Percentiles rank a stretch among this genome's conserved stretches.
Evolutionary conservation across 371 early-diverging fungal species (phyloP).

Genomic region (Massospora cicadina): DNA sequence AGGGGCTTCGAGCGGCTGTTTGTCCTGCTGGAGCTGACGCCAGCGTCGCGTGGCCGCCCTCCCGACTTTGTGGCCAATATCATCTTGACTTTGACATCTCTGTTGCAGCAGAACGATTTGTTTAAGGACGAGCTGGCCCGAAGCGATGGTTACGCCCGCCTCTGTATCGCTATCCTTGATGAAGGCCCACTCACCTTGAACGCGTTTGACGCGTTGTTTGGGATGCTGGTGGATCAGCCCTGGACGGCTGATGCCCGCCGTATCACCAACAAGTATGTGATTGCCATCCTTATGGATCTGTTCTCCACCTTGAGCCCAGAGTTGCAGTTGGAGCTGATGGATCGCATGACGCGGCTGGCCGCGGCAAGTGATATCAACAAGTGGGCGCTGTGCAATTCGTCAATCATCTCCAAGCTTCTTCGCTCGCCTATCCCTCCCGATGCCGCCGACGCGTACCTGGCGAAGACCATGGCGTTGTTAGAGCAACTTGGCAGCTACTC

Average conservation of each 20-base stretch:
- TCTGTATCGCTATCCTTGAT: slow-evolving; percentile 3
- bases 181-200: background rate
- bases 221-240: slow-evolving; percentile 7
- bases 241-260: background rate
- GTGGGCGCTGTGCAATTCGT: slow-evolving; percentile 14
- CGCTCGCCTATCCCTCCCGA: slow-evolving; percentile 2
- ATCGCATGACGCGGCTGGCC: slow-evolving; percentile 13
- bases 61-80: background rate
- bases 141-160: slow-evolving; percentile 3
- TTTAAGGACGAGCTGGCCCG: background rate
- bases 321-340: slow-evolving; percentile 11
- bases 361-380: slow-evolving; percentile 14
- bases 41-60: background rate
- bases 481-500: slow-evolving; percentile 15
- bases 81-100: slow-evolving; percentile 5
- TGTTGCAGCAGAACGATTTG: slow-evolving; percentile 5
- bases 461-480: slow-evolving; percentile 12
- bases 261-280: slow-evolving; percentile 7
- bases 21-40: background rate
- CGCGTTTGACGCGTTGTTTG: slow-evolving; percentile 7
- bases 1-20: background rate
- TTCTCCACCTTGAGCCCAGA: slow-evolving; percentile 11
- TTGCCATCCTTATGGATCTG: slow-evolving; percentile 12
- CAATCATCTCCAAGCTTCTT: slow-evolving; percentile 11
- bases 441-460: slow-evolving; percentile 3